Conservation (phyloP, 768 basidiomycete species). For the Mrakia frigida region DNA sequence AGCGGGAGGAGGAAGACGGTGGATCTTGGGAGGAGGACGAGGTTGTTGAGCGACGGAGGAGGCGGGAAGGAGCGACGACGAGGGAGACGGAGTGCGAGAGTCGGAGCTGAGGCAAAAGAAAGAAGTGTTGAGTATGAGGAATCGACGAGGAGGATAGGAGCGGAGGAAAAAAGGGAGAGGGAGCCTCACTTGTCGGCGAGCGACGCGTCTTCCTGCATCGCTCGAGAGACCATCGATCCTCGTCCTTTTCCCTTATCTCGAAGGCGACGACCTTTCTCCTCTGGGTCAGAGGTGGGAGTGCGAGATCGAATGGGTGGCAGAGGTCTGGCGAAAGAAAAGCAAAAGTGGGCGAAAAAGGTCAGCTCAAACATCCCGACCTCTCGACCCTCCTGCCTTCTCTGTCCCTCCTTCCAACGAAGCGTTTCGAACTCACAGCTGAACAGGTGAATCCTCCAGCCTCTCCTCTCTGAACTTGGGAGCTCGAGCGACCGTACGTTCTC, state of each 20-base stretch:
- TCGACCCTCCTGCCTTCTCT: background rate
- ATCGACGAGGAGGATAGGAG: background rate
- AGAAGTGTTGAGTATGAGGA: too few species aligned
- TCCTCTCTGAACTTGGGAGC: background rate
- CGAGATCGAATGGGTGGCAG: background rate
- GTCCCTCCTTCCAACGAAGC: background rate
- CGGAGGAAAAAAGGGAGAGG: background rate
- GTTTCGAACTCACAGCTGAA: background rate
- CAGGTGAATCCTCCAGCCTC: background rate
- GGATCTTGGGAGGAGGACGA: background rate
- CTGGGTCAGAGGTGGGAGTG: background rate
- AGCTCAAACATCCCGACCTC: too few species aligned
- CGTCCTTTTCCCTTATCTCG: background rate
- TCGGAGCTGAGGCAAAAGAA: background rate
- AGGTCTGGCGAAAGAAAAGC: background rate
- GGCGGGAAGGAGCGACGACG: background rate
- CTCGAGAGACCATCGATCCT: background rate
- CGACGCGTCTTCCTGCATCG: too few species aligned
- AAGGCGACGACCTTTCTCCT: background rate
- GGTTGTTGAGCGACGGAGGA: conserved; percentile 1
- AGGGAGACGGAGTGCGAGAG: background rate
- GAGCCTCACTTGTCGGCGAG: background rate
- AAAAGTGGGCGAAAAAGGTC: background rate
- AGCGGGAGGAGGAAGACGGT: background rate
- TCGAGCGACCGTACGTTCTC: background rate